phyloP scores from a whole-genome alignment of 495 filamentous ascomycete species.

The Hypoxylon trugodes region DNA sequence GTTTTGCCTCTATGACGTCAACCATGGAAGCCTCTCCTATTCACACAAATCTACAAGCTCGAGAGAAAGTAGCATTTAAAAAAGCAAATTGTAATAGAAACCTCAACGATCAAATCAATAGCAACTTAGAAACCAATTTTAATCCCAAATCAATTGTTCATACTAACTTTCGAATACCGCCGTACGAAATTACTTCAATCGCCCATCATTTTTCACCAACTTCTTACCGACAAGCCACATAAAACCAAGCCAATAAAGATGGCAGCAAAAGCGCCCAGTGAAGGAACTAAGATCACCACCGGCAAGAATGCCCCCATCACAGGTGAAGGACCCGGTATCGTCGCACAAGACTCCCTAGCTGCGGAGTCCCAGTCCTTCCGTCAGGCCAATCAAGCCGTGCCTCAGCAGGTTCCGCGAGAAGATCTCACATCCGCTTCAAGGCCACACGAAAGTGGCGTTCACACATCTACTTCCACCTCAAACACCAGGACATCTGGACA shows the following conservation, averaged over 20 bases:
- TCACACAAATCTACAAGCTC: background rate
- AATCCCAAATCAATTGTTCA: too few relatives aligned
- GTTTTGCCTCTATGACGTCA: conserved; percentile 42
- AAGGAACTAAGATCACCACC: conserved; percentile 42
- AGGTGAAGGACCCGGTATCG: conserved; percentile 45
- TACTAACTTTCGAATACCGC: too few relatives aligned
- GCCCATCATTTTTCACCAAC: conserved; percentile 22
- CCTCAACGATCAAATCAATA: background rate
- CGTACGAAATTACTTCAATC: background rate
- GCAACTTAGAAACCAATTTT: background rate
- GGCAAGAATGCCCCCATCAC: conserved; percentile 42
- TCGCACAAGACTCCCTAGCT: conserved; percentile 48
- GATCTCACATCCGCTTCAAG: conserved; percentile 8
- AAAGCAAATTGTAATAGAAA: conserved; percentile 1
- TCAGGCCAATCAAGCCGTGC: conserved; percentile 22
- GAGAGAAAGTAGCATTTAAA: background rate
- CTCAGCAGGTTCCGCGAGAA: conserved; percentile 18
- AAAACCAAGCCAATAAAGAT: conserved; percentile 15
- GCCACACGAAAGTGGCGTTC: conserved; percentile 16
- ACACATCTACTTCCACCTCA: conserved; percentile 4
- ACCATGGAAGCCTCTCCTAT: conserved; percentile 10
- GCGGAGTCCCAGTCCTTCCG: conserved; percentile 47
- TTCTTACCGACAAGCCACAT: conserved; percentile 5
- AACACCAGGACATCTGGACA: background rate
- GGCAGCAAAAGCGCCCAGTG: conserved; percentile 39